Evolutionary conservation across 352 stramenopile genomes (phyloP).

Genomic region (Globisporangium spiculum): DNA sequence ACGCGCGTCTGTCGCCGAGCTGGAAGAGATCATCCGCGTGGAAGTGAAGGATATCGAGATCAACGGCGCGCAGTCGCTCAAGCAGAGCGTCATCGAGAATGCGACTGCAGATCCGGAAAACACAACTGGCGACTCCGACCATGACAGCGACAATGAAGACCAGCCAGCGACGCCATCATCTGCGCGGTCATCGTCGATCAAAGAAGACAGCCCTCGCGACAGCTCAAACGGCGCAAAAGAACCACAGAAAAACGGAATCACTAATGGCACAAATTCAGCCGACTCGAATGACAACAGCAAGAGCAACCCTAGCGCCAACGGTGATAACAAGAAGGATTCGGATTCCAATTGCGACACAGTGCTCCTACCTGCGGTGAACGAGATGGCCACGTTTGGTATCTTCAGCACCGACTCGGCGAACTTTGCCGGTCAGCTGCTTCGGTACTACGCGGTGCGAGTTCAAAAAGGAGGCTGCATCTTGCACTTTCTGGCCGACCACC

Average conservation of each 20-base stretch:
- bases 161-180: conserved; percentile 13
- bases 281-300: conserved; percentile 4
- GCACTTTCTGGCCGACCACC: conserved; percentile 57
- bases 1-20: conserved; percentile 50
- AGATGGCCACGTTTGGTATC: conserved; percentile 55
- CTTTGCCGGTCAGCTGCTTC: conserved; percentile 77
- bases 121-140: conserved; percentile 29
- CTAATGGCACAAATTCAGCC: conserved; percentile 18
- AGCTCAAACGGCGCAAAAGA: conserved; percentile 19
- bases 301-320: background rate
- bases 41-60: conserved; percentile 75
- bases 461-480: conserved; percentile 80
- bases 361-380: conserved; percentile 37
- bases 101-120: conserved; percentile 20
- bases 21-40: conserved; percentile 75
- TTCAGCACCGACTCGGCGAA: conserved; percentile 77
- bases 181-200: conserved; percentile 7
- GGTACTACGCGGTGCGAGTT: conserved; percentile 75
- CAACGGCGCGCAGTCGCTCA: conserved; percentile 57
- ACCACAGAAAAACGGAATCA: background rate
- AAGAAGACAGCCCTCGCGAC: conserved; percentile 12
- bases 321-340: conserved; percentile 35
- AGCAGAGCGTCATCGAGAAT: conserved; percentile 64
- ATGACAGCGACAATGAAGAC: conserved; percentile 19
- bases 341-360: conserved; percentile 28